Conservation (phyloP, 208 protist species). For the Porcisia deanei region DNA sequence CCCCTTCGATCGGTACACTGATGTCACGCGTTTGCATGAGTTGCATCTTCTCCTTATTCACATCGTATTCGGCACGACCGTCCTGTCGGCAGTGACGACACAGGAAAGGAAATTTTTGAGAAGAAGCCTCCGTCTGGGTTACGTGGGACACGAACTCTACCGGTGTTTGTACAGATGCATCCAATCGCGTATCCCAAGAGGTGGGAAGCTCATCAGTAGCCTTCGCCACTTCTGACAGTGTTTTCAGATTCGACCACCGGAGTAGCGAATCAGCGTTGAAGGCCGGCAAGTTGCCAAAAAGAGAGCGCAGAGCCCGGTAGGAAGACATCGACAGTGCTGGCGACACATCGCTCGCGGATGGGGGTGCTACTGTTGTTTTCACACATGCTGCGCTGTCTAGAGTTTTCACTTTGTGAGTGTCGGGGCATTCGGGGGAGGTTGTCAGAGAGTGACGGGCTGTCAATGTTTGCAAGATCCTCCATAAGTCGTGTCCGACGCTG, state of each 20-base stretch:
- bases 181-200: background rate
- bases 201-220: background rate
- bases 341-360: background rate
- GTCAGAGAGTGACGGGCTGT: background rate
- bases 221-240: background rate
- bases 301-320: background rate
- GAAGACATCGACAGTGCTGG: background rate
- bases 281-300: background rate
- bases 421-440: background rate
- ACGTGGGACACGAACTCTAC: background rate
- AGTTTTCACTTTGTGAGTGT: background rate
- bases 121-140: background rate
- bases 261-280: background rate
- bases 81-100: constrained; percentile 64
- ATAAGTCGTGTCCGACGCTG: constrained; percentile 17
- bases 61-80: constrained; percentile 32
- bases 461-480: constrained; percentile 7
- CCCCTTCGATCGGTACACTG: background rate
- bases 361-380: background rate
- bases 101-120: constrained; percentile 31
- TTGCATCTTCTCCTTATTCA: constrained; percentile 26
- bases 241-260: background rate
- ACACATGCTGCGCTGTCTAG: background rate
- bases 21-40: background rate
- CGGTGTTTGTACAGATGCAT: constrained; percentile 8